Evolutionary conservation across 495 filamentous ascomycete genomes (phyloP).

Genomic region (Lepidopterella palustris): DNA sequence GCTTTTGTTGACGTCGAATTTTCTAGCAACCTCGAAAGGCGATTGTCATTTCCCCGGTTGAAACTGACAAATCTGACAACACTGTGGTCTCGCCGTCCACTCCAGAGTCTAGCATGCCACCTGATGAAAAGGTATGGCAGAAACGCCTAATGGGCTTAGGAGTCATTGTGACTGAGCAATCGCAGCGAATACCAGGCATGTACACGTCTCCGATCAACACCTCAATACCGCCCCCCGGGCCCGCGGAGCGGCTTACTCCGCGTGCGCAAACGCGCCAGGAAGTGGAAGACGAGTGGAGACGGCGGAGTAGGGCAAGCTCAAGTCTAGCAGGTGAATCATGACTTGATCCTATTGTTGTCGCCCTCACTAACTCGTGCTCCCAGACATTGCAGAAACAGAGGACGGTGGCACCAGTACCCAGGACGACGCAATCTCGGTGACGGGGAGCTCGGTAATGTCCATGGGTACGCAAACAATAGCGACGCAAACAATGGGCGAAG

Average conservation of each 20-base stretch:
- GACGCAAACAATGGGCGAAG: slow-evolving; percentile 31
- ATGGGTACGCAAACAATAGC: slow-evolving; percentile 28
- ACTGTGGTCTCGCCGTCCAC: slow-evolving; percentile 28
- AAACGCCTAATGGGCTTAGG: slow-evolving; percentile 1
- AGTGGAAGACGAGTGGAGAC: slow-evolving; percentile 49
- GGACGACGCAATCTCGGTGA: slow-evolving; percentile 4
- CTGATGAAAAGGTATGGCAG: slow-evolving; percentile 29
- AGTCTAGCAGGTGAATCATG: slow-evolving; percentile 65
- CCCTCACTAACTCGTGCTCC: not conserved
- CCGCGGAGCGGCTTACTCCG: slow-evolving; percentile 66
- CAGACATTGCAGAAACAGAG: slow-evolving; percentile 35
- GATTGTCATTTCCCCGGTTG: slow-evolving; percentile 7
- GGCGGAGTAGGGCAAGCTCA: slow-evolving; percentile 41
- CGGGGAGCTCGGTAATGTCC: slow-evolving; percentile 8
- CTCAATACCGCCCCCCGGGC: slow-evolving; percentile 56
- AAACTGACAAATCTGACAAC: slow-evolving; percentile 31
- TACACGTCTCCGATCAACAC: slow-evolving; percentile 44
- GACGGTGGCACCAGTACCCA: slow-evolving; percentile 23
- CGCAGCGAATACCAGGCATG: slow-evolving; percentile 8
- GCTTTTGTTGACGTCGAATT: slow-evolving; percentile 2
- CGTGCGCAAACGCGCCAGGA: slow-evolving; percentile 73
- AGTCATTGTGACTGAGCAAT: slow-evolving; percentile 14
- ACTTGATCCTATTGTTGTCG: not conserved
- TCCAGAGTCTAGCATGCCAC: slow-evolving; percentile 24
- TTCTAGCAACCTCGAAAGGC: slow-evolving; percentile 27